A percentile compares a stretch with the other conserved stretches of the same genome.
phyloP scores from a whole-genome alignment of 345 rosid genomes.

The Physaria fendleri region DNA sequence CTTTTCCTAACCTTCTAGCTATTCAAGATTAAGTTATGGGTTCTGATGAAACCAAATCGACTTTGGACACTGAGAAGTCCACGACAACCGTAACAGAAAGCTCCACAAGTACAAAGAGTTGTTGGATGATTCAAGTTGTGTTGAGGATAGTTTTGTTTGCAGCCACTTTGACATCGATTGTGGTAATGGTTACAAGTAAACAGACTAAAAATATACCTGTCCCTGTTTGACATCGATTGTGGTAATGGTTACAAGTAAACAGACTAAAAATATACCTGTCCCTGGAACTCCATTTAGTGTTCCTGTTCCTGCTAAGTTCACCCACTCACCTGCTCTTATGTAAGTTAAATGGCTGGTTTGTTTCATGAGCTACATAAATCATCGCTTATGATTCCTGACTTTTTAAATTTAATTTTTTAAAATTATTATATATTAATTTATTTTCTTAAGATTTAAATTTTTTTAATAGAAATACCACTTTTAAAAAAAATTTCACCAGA shows the following conservation, averaged over 20 bases:
- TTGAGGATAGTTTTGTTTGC: slow-evolving; percentile 57
- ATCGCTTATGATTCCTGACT: too few relatives aligned
- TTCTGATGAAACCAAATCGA: slow-evolving; percentile 22
- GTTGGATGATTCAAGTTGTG: slow-evolving; percentile 30
- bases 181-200: slow-evolving; percentile 57
- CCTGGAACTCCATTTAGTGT: slow-evolving; percentile 2
- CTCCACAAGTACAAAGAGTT: slow-evolving; percentile 10
- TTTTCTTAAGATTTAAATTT: too few relatives aligned
- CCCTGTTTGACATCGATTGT: slow-evolving; percentile 39
- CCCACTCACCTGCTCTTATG: slow-evolving; percentile 69
- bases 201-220: slow-evolving; percentile 37
- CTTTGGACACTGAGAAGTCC: slow-evolving; percentile 17
- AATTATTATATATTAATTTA: too few relatives aligned
- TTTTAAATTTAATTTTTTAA: too few relatives aligned
- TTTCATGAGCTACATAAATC: too few relatives aligned
- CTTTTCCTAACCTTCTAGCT: background rate
- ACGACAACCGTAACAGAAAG: background rate
- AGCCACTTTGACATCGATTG: slow-evolving; percentile 38
- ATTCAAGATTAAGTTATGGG: slow-evolving; percentile 15
- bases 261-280: slow-evolving; percentile 31
- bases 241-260: slow-evolving; percentile 57
- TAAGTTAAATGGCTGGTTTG: too few relatives aligned
- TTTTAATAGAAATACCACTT: too few relatives aligned
- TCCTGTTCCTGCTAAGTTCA: slow-evolving; percentile 52
- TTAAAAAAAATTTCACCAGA: too few relatives aligned